Evolutionary conservation across 2,329 filamentous ascomycete genomes (phyloP).

Genomic region (Fusarium floridanum): DNA sequence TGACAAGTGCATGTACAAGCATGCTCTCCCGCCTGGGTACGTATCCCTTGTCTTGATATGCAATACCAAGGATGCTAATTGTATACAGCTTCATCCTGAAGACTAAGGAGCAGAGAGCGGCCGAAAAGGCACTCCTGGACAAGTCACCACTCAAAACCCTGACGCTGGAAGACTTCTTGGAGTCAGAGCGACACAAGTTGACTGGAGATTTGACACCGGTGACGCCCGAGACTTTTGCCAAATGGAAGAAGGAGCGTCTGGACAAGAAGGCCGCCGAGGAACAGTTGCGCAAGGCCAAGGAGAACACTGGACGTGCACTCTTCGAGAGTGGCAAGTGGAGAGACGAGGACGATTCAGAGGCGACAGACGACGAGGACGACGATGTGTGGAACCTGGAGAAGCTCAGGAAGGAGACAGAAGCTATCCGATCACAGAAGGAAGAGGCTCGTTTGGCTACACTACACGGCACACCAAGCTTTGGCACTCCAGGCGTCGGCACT

Average conservation of each 20-base stretch:
- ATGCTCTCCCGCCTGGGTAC: constrained; percentile 93
- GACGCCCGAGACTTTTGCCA: constrained; percentile 90
- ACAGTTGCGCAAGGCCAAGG: constrained; percentile 89
- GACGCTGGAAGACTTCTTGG: constrained; percentile 96
- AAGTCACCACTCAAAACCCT: constrained; percentile 95
- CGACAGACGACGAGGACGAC: constrained; percentile 72
- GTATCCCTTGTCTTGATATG: constrained; percentile 52
- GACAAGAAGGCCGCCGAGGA: constrained; percentile 97
- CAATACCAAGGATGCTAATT: constrained; percentile 40
- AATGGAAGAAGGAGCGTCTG: constrained; percentile 95
- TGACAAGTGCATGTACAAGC: constrained; percentile 98
- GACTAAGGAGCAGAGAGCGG: constrained; percentile 95
- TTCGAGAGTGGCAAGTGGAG: constrained; percentile 98
- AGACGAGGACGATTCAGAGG: constrained; percentile 72
- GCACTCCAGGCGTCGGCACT: constrained; percentile 20
- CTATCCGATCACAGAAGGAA: constrained; percentile 79
- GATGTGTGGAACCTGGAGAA: constrained; percentile 86
- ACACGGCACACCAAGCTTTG: constrained; percentile 43
- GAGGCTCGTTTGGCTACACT: constrained; percentile 71
- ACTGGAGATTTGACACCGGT: constrained; percentile 93
- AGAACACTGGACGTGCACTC: constrained; percentile 92
- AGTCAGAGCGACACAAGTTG: constrained; percentile 95
- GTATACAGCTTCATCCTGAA: constrained; percentile 86
- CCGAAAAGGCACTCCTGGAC: constrained; percentile 95
- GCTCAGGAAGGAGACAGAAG: constrained; percentile 87